Conservation (phyloP, 2,329 filamentous ascomycete genomes). For the Remersonia thermophila region DNA sequence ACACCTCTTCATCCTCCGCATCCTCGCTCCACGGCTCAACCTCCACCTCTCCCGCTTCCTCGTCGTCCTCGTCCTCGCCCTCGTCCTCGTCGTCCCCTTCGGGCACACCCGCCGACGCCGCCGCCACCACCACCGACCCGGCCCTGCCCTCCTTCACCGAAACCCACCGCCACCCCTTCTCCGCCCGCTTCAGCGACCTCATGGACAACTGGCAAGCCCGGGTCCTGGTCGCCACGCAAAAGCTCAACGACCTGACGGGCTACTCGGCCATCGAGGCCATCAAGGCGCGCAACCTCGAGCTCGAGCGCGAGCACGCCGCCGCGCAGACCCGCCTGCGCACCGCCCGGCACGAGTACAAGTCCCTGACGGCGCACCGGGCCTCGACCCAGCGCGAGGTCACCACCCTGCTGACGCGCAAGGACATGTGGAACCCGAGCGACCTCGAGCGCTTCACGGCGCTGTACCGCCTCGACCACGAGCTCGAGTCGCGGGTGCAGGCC, state of each 20-base stretch:
- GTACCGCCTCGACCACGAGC: conserved; percentile 83
- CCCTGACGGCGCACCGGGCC: conserved; percentile 73
- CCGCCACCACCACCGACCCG: conserved; percentile 2
- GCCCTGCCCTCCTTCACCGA: conserved; percentile 35
- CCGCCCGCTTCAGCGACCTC: conserved; percentile 47
- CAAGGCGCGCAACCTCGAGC: conserved; percentile 61
- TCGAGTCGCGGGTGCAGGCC: conserved; percentile 69
- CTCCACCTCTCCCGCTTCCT: not conserved
- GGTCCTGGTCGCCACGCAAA: conserved; percentile 71
- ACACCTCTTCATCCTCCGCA: not conserved
- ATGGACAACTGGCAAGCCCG: conserved; percentile 88
- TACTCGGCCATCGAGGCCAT: conserved; percentile 85
- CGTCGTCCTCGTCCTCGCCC: not conserved
- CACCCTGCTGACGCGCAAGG: conserved; percentile 82
- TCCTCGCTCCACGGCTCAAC: not conserved
- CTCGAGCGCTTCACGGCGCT: conserved; percentile 89
- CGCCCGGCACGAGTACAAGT: conserved; percentile 65
- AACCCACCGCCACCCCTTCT: conserved; percentile 29
- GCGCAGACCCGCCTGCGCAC: conserved; percentile 55
- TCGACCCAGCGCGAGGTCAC: conserved; percentile 91
- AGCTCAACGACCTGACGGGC: conserved; percentile 86
- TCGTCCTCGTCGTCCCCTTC: not conserved
- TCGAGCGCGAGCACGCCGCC: conserved; percentile 44
- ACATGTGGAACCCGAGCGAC: conserved; percentile 76
- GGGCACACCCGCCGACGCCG: conserved; percentile 4